A percentile compares a stretch with the other conserved stretches of the same genome.
Conservation (phyloP, 2,329 filamentous ascomycete species). For the Orbilia blumenaviensis region DNA sequence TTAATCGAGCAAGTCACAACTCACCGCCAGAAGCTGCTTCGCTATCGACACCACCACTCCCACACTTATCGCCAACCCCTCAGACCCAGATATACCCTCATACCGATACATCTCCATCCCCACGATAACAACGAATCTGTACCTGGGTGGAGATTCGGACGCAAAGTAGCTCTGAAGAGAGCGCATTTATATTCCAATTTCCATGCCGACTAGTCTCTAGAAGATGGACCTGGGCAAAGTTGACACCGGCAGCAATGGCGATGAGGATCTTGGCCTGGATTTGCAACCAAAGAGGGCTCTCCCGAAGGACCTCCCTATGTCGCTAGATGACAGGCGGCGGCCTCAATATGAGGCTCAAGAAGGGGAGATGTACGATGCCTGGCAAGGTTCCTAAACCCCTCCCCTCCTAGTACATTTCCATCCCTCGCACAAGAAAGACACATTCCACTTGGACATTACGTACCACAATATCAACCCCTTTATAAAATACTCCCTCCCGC, state of each 20-base stretch:
- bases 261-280: constrained; percentile 27
- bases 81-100: background rate
- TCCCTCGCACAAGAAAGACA: constrained; percentile 9
- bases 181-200: background rate
- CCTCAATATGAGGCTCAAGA: constrained; percentile 73
- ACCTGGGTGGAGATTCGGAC: background rate
- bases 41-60: constrained; percentile 16
- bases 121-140: background rate
- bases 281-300: constrained; percentile 62
- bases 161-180: constrained; percentile 1
- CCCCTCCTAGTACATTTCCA: constrained; percentile 30
- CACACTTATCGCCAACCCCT: constrained; percentile 16
- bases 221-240: constrained; percentile 39
- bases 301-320: constrained; percentile 86
- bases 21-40: background rate
- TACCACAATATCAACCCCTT: background rate
- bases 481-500: background rate
- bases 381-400: constrained; percentile 76
- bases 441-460: constrained; percentile 25
- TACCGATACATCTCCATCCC: background rate
- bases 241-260: constrained; percentile 27
- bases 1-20: constrained; percentile 12
- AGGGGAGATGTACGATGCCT: constrained; percentile 98
- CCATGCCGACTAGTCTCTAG: constrained; percentile 26
- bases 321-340: constrained; percentile 83